Percentiles rank a stretch among this genome's conserved stretches.
Evolutionary conservation across 2,329 filamentous ascomycete genomes (phyloP).

Genomic region (Colletotrichum sp.): DNA sequence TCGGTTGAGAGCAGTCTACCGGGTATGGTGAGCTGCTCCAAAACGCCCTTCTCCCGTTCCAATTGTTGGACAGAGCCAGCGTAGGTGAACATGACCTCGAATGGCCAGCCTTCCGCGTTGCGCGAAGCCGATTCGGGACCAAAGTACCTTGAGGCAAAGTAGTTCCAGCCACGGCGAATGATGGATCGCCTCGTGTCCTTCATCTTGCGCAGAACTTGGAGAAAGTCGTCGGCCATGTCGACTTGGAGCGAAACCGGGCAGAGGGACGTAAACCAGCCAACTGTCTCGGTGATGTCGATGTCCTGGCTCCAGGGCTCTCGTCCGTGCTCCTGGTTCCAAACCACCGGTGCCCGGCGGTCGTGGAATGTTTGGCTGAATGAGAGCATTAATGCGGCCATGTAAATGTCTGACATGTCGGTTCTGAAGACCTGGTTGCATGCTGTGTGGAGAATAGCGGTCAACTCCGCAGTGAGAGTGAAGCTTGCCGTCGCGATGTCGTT

Average conservation of each 20-base stretch:
- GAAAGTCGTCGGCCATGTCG: conserved; percentile 49
- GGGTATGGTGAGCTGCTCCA: conserved; percentile 50
- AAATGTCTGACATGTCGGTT: conserved; percentile 58
- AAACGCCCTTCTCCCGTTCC: conserved; percentile 51
- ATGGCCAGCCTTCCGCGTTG: conserved; percentile 46
- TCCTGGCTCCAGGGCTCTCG: conserved; percentile 48
- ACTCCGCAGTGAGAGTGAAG: conserved; percentile 48
- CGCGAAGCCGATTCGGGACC: conserved; percentile 33
- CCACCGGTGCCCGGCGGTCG: conserved; percentile 52
- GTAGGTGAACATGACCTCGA: conserved; percentile 66
- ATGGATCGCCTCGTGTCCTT: conserved; percentile 57
- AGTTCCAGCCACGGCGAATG: conserved; percentile 48
- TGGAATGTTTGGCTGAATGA: conserved; percentile 62
- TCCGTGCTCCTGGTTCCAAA: conserved; percentile 62
- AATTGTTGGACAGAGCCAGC: conserved; percentile 54
- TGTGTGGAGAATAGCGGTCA: conserved; percentile 46
- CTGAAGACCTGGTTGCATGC: conserved; percentile 50
- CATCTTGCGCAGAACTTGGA: conserved; percentile 55
- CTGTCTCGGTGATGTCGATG: conserved; percentile 59
- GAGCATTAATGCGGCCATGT: conserved; percentile 57
- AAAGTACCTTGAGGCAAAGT: conserved; percentile 53
- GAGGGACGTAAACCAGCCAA: conserved; percentile 66
- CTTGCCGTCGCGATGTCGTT: conserved; percentile 44
- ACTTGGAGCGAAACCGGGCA: conserved; percentile 54
- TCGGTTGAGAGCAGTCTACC: conserved; percentile 41